Conservation (phyloP, 2,329 filamentous ascomycete species). For the Aureobasidium sp. region DNA sequence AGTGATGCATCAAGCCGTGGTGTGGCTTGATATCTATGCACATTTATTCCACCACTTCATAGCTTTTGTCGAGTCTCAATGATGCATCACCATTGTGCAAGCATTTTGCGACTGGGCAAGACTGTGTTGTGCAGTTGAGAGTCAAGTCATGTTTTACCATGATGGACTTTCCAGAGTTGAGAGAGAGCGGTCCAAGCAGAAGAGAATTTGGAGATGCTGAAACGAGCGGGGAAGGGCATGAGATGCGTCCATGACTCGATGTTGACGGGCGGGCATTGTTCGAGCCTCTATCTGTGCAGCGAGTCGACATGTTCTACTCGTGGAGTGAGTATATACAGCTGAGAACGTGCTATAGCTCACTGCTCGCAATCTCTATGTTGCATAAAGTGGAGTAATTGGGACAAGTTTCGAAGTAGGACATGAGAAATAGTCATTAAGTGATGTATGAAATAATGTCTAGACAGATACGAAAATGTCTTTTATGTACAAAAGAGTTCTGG, state of each 20-base stretch:
- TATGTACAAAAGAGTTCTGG: background rate
- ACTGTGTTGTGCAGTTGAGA: background rate
- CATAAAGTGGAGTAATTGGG: too few relatives aligned
- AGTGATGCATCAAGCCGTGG: background rate
- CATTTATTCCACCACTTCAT: background rate
- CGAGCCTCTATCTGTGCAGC: too few relatives aligned
- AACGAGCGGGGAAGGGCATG: background rate
- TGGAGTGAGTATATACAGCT: too few relatives aligned
- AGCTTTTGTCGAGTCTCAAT: background rate
- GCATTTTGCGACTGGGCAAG: background rate
- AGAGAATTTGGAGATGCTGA: background rate
- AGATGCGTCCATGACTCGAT: background rate
- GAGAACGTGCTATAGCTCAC: background rate
- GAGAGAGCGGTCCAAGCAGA: background rate
- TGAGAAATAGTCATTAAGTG: background rate
- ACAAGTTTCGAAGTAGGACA: background rate
- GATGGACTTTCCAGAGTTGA: background rate
- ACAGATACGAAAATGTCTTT: background rate
- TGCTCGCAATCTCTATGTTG: background rate
- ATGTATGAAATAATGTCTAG: background rate
- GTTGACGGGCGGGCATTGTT: too few relatives aligned
- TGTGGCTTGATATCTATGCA: background rate
- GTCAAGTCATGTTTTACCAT: background rate
- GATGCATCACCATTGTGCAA: background rate
- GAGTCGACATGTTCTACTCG: too few relatives aligned